A percentile compares a stretch with the other conserved stretches of the same genome.
These are phyloP conservation scores for Fragilaria crotonensis DNA, from an alignment of 108 stramenopile species.

Conservation along the genomic window DNA sequence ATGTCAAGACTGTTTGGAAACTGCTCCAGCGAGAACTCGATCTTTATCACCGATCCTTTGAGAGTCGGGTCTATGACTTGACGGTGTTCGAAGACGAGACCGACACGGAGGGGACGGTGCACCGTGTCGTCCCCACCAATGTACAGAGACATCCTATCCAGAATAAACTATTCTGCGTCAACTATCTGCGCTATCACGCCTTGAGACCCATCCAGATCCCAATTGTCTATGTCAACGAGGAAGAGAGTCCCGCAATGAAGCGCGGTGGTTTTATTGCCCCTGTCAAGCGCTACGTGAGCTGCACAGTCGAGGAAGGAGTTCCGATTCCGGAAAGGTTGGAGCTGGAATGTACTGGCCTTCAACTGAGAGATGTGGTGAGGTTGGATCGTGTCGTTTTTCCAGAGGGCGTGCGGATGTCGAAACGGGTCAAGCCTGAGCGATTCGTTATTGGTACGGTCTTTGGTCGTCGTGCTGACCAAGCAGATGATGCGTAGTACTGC, in stretches of 20 bases:
- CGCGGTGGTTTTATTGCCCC: conserved; percentile 71
- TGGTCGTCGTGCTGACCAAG: conserved; percentile 36
- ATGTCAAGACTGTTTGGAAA: conserved; percentile 67
- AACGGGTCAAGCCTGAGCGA: conserved; percentile 22
- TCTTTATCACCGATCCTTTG: conserved; percentile 53
- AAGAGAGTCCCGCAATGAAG: conserved; percentile 77
- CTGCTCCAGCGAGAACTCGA: conserved; percentile 69
- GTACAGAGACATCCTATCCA: conserved; percentile 70
- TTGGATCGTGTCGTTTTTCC: conserved; percentile 68
- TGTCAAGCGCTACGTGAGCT: conserved; percentile 51
- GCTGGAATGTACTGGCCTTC: conserved; percentile 69
- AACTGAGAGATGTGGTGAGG: conserved; percentile 61
- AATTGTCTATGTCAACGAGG: conserved; percentile 52
- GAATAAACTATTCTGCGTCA: conserved; percentile 62
- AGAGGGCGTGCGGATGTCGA: conserved; percentile 50
- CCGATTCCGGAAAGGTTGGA: conserved; percentile 70
- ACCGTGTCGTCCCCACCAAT: conserved; percentile 62
- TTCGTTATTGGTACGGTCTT: conserved; percentile 59
- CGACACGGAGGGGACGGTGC: conserved; percentile 49
- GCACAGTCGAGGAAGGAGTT: conserved; percentile 61
- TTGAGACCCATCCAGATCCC: conserved; percentile 68
- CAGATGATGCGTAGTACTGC: neutral
- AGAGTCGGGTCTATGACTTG: conserved; percentile 66
- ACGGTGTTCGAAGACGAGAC: conserved; percentile 47
- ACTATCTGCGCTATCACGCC: conserved; percentile 68